These are phyloP conservation scores for Anacardium occidentale DNA, from an alignment of 345 rosid genomes.

Conservation along the genomic window DNA sequence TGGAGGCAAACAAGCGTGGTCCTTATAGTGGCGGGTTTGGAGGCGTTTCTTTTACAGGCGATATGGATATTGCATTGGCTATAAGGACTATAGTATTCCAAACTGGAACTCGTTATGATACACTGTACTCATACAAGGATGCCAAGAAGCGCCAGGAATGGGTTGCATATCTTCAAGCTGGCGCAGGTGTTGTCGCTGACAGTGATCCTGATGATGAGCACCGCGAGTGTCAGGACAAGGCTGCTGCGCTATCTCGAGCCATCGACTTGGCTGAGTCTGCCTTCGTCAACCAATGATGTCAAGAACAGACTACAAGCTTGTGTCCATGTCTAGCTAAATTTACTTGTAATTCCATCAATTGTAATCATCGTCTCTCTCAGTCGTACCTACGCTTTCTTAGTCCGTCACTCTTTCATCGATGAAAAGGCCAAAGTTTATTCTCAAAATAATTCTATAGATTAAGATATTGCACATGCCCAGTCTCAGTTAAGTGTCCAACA, in stretches of 20 bases:
- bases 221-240: slow-evolving; percentile 76
- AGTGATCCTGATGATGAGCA: slow-evolving; percentile 75
- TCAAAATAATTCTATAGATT: too few relatives aligned
- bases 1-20: slow-evolving; percentile 78
- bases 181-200: slow-evolving; percentile 83
- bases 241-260: slow-evolving; percentile 78
- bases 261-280: slow-evolving; percentile 83
- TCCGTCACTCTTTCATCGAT: not conserved
- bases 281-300: slow-evolving; percentile 39
- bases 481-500: too few relatives aligned
- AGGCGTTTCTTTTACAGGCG: slow-evolving; percentile 69
- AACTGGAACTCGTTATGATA: slow-evolving; percentile 53
- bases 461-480: too few relatives aligned
- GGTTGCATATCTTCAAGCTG: slow-evolving; percentile 84
- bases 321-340: too few relatives aligned
- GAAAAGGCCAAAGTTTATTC: too few relatives aligned
- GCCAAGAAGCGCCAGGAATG: slow-evolving; percentile 55
- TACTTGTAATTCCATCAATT: too few relatives aligned
- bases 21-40: slow-evolving; percentile 96
- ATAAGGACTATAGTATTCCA: slow-evolving; percentile 84
- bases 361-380: too few relatives aligned
- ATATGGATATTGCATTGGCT: slow-evolving; percentile 83
- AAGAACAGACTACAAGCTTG: too few relatives aligned
- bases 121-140: slow-evolving; percentile 69
- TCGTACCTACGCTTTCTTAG: not conserved